Evolutionary conservation across 495 filamentous ascomycete species (phyloP), one percentile per base, ranked within the genome.

Genomic region (Staphylotrichum longicolle): DNA sequence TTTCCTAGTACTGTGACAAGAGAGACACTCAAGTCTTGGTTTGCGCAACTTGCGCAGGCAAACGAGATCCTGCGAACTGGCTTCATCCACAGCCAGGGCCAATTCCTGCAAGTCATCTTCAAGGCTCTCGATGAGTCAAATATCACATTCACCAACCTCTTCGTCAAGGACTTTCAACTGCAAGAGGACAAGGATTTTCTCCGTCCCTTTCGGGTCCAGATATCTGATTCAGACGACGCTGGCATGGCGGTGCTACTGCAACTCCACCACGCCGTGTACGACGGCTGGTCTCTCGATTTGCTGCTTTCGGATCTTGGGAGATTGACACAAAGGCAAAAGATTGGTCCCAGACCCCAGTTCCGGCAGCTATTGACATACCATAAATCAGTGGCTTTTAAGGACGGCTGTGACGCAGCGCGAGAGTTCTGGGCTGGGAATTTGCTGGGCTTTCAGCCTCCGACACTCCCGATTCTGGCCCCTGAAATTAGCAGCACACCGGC

Each of bases 201-300:
- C 8, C 75, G 75, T 32, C 88, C 89, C 2, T 74, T 91, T 42
- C 76, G 70, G 3, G 72, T 88, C 9, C 80, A 85, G 50, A 68
- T 91, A 1, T 55, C 62, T n/a, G 14, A 54, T 6, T 3, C 54
- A 7, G 64, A 70, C 6, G 56, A 64, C 10, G 63, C 50, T 30
- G 44, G 57, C 4, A 58, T 67, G 2, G 61, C 61, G 4, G 57
- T 82, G 3, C 70, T 80, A 1, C 45, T 88, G 8, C 79, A 80
- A 42, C 80, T 95, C 35, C 88, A 93, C 62, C 91, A 95, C 73
- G 83, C 87, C 0, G 68, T 93, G 0, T 94, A 94, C 65, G 91
- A 95, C 66, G 91, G 89, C 6, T 95, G 91, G 91, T 90, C 88
- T 5, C 80, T 89, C 67, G 90, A 93, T 56, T 71, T 91, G 39